These are phyloP conservation scores for Apiospora marii DNA, from an alignment of 2,329 filamentous ascomycete species.

Conservation along the genomic window DNA sequence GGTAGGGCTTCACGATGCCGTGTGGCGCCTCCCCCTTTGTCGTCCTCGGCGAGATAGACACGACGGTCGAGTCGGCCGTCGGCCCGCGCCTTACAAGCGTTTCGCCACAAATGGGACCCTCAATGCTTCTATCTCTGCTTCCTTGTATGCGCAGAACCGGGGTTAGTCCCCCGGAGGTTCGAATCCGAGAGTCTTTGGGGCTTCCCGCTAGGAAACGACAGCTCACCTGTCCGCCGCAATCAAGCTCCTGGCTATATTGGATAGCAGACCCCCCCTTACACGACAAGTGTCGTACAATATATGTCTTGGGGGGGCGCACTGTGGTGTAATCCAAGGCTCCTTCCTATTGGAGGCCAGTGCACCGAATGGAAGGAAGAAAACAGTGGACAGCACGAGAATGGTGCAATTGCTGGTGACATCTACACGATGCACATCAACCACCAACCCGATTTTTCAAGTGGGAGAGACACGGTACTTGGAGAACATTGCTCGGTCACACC, in stretches of 20 bases:
- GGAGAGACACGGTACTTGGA: neutral
- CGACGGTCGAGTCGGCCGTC: constrained; percentile 4
- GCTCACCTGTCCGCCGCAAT: constrained; percentile 14
- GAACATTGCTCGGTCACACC: neutral
- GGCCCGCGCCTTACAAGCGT: constrained; percentile 10
- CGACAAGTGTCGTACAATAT: constrained; percentile 2
- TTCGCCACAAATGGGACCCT: neutral
- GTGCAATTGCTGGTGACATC: constrained; percentile 16
- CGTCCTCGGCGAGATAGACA: neutral
- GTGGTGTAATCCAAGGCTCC: constrained; percentile 5
- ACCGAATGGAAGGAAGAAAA: neutral
- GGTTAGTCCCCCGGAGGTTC: constrained; percentile 1
- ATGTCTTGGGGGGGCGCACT: constrained; percentile 2
- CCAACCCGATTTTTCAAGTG: neutral
- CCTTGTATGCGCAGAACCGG: neutral
- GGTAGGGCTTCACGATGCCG: constrained; percentile 22
- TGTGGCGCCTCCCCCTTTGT: neutral
- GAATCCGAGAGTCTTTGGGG: neutral
- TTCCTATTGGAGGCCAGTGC: neutral
- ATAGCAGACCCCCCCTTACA: neutral
- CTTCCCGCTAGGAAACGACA: constrained; percentile 16
- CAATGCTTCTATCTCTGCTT: neutral
- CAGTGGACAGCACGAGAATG: constrained; percentile 5
- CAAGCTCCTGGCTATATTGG: constrained; percentile 6
- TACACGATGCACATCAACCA: neutral